Base-by-base conservation (phyloP, 75 land plant genomes). In the Azolla pinnata region DNA sequence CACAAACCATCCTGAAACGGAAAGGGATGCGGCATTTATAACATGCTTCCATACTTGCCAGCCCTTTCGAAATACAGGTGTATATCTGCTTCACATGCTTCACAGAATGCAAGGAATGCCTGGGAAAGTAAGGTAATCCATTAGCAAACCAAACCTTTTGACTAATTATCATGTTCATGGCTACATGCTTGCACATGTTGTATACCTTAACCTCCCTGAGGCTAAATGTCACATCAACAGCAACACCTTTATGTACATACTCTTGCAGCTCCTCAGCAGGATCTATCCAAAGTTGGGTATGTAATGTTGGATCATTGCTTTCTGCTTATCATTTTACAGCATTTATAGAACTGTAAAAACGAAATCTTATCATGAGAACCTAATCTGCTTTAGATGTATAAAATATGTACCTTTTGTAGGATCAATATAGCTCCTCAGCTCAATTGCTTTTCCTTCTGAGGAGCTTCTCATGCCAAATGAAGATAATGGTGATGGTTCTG, bases 261-360 rank as follows among this genome's bases (percentile, higher is more conserved):
- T 83, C 90, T 58, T 75, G 58, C 71, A 93, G 78, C 82, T 93
- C 98, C 70, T 93, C 98, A 21, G 76, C 49, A 33, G 98, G 98
- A 72, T 93, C 98, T 61, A 93, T 93, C 96, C 98, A 93, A 26
- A 93, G 77, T 59, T 93, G 96, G 26, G 98, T 93, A 61, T 93
- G 87, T 33, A 93, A 59, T 9, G 85, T 65, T 26, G 78, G 74
- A 69, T 93, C 96, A 61, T 73, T 83, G 23, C 74, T 81, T 54
- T 80, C 75, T 83, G 71, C 68, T 46, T 2, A 7, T 38, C 10
- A 38, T 14, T 14, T 7, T 7, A 38, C 42, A 38, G n/a, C n/a
- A n/a, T n/a, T n/a, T n/a, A n/a, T n/a, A n/a, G n/a, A n/a, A n/a
- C n/a, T n/a, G n/a, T n/a, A n/a, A n/a, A n/a, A n/a, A n/a, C n/a